These are phyloP conservation scores for Hypericum perforatum DNA, from an alignment of 345 rosid species.

Conservation along the genomic window DNA sequence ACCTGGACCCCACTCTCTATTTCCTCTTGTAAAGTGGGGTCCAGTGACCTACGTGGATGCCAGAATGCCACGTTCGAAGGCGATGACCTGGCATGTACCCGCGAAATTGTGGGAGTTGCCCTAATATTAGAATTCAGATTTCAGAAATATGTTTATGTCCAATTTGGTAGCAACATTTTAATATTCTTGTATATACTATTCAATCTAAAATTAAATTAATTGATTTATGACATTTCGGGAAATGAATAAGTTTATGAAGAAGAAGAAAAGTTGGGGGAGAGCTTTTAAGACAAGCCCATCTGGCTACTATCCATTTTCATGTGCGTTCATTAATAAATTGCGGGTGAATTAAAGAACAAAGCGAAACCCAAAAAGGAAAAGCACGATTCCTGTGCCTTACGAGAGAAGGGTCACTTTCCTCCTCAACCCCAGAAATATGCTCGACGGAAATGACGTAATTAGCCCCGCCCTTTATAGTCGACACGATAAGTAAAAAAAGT, in stretches of 20 bases:
- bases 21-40: conserved; percentile 14
- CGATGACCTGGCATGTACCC: conserved; percentile 13
- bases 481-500: no score
- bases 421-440: conserved; percentile 11
- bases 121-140: not conserved
- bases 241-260: not conserved
- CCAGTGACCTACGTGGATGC: conserved; percentile 13
- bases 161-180: not conserved
- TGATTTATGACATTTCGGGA: not conserved
- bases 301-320: conserved; percentile 35
- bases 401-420: conserved; percentile 25
- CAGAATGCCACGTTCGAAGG: not conserved
- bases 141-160: conserved; percentile 1
- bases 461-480: conserved; percentile 5
- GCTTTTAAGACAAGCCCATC: conserved; percentile 36
- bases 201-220: no score
- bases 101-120: conserved; percentile 10
- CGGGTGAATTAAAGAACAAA: conserved; percentile 35
- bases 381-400: conserved; percentile 49
- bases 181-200: no score
- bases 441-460: not conserved
- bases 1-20: conserved; percentile 8
- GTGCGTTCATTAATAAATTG: conserved; percentile 40
- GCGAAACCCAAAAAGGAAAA: conserved; percentile 20
- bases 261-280: conserved; percentile 10